These are phyloP conservation scores for Sanghuangporus weigelae DNA, from an alignment of 1,284 basidiomycete genomes.

Conservation along the genomic window DNA sequence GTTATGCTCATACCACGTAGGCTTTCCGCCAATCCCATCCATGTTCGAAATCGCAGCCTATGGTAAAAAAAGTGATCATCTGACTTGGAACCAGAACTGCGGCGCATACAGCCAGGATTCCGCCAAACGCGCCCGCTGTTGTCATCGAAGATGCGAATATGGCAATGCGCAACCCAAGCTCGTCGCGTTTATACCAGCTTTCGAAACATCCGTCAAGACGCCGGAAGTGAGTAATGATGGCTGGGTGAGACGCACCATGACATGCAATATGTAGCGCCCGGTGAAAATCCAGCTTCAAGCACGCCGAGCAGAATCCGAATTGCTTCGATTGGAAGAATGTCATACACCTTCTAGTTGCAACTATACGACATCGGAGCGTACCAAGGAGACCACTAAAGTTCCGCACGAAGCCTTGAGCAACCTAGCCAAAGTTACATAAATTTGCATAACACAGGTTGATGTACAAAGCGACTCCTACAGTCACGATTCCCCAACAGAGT, in stretches of 20 bases:
- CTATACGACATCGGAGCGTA: slow-evolving; percentile 26
- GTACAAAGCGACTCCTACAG: slow-evolving; percentile 35
- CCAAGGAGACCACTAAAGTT: slow-evolving; percentile 61
- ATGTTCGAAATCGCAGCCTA: slow-evolving; percentile 67
- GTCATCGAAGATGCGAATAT: slow-evolving; percentile 72
- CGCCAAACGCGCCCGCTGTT: slow-evolving; percentile 66
- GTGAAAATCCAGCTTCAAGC: slow-evolving; percentile 66
- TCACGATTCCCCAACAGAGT: slow-evolving; percentile 66
- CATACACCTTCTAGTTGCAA: background rate
- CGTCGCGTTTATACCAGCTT: slow-evolving; percentile 60
- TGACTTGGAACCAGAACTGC: background rate
- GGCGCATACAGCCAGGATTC: slow-evolving; percentile 51
- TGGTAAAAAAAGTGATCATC: background rate
- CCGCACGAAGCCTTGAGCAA: slow-evolving; percentile 59
- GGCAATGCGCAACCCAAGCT: slow-evolving; percentile 60
- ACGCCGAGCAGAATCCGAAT: slow-evolving; percentile 62
- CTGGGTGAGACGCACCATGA: slow-evolving; percentile 43
- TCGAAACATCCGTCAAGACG: background rate
- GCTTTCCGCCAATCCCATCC: slow-evolving; percentile 60
- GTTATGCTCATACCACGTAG: slow-evolving; percentile 36
- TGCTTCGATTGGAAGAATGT: slow-evolving; percentile 30
- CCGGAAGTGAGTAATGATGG: background rate
- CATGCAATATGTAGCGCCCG: slow-evolving; percentile 65
- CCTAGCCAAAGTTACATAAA: slow-evolving; percentile 31
- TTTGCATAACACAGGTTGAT: too few relatives aligned